Evolutionary conservation across 179 eudicot genomes (phyloP), one percentile per base, ranked within the genome.

Genomic region (Camellia oleifera): DNA sequence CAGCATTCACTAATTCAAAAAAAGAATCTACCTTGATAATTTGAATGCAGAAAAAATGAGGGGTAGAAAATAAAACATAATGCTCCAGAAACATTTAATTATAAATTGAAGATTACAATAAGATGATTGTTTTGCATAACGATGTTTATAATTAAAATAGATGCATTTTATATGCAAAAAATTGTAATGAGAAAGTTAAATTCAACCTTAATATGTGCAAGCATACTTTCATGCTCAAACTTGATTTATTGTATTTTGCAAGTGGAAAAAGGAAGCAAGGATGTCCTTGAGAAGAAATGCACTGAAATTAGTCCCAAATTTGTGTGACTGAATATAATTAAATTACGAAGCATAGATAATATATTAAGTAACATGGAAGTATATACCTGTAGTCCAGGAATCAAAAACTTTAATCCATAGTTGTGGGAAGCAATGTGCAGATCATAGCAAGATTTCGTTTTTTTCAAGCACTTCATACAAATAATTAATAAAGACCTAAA

Each of bases 41-140:
- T 40, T 76, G 58, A 63, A 63, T 66, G 32, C 76, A 75, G 44
- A 62, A 42, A 7, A 76, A 13, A 69, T 20, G 40, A 32, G 40
- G 40, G 40, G 14, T 12, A 32, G 50, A 32, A 23, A 74, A 74
- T 15, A 50, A 57, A 74, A 74, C 13, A 74, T 57, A 40, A 74
- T 57, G 66, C 76, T 54, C 62, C 7, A 1, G 65, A 56, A 32
- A 15, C 26, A 72, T 72, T 7, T n/a, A 52, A 74, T 2, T 74
- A 40, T 32, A 32, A 32, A 1, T 14, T 32, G 17, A 32, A 14
- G 65, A 7, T 57, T 14, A 26, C 7, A n/a, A 74, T 7, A 3
- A 2, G 12, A 74, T 45, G 57, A 44, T 54, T 7, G 40, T 32
- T 42, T 23, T 15, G 12, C 18, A 3, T 4, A 73, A 13, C 44